Evolutionary conservation across 2,329 filamentous ascomycete genomes (phyloP).

Genomic region (Fusarium tjaetaba): DNA sequence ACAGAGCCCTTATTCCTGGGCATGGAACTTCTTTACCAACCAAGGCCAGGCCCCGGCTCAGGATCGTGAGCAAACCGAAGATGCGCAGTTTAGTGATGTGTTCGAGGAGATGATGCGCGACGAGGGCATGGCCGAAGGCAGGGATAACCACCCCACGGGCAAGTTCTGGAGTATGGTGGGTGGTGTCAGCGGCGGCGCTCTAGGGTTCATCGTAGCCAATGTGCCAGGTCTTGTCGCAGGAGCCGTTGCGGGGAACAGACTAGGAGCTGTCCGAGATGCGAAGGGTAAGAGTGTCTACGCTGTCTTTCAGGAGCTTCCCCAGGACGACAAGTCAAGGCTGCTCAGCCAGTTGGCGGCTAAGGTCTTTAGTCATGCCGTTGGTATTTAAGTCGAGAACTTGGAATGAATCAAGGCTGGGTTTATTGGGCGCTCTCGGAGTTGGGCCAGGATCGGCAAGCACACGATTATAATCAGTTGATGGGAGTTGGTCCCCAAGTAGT

Average conservation of each 20-base stretch:
- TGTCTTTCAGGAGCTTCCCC: slow-evolving; percentile 88
- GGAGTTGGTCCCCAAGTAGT: slow-evolving; percentile 4
- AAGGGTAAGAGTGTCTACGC: slow-evolving; percentile 95
- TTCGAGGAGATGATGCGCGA: slow-evolving; percentile 93
- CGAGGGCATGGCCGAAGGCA: slow-evolving; percentile 81
- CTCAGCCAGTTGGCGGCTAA: slow-evolving; percentile 86
- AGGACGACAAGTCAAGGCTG: slow-evolving; percentile 81
- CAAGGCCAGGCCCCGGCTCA: slow-evolving; percentile 48
- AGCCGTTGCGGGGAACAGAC: slow-evolving; percentile 87
- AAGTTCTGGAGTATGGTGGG: slow-evolving; percentile 91
- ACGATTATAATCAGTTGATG: not conserved
- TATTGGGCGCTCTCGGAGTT: slow-evolving; percentile 32
- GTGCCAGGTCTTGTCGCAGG: slow-evolving; percentile 89
- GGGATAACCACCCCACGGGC: slow-evolving; percentile 67
- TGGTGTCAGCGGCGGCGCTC: slow-evolving; percentile 84
- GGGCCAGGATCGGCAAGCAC: slow-evolving; percentile 3
- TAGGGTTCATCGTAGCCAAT: slow-evolving; percentile 96
- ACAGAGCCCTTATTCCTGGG: slow-evolving; percentile 77
- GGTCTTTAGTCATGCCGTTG: slow-evolving; percentile 84
- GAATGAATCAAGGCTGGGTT: not conserved
- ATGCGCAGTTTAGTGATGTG: slow-evolving; percentile 86
- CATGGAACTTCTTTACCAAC: slow-evolving; percentile 69
- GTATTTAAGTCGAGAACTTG: slow-evolving; percentile 50
- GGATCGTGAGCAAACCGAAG: slow-evolving; percentile 64
- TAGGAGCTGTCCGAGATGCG: slow-evolving; percentile 90